A percentile compares a stretch with the other conserved stretches of the same genome.
Evolutionary conservation across 768 basidiomycete species (phyloP).

Genomic region (Serendipita sp.): DNA sequence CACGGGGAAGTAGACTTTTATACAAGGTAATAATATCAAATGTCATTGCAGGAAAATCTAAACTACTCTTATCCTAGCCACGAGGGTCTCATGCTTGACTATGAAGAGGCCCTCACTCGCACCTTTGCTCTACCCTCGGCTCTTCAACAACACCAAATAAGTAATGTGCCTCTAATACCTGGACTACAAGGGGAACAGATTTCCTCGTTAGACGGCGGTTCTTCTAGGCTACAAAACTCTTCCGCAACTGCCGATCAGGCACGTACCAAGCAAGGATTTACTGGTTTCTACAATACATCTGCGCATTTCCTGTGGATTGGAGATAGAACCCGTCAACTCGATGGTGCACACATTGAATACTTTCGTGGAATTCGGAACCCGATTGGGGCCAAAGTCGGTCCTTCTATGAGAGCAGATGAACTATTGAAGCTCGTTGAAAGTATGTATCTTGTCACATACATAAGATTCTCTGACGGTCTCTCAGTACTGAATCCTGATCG

Average conservation of each 20-base stretch:
- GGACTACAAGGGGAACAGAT: background rate
- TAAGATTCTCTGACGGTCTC: background rate
- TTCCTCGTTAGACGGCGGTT: background rate
- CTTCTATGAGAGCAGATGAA: constrained; percentile 66
- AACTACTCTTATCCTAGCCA: constrained; percentile 33
- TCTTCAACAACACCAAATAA: constrained; percentile 12
- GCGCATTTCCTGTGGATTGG: constrained; percentile 97
- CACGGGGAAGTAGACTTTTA: constrained; percentile 87
- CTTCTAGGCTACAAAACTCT: background rate
- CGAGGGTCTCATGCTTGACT: constrained; percentile 83
- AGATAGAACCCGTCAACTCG: constrained; percentile 81
- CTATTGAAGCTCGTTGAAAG: constrained; percentile 58
- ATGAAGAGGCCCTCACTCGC: constrained; percentile 83
- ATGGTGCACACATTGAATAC: constrained; percentile 90
- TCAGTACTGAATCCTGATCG: constrained; percentile 76
- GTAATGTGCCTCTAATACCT: background rate
- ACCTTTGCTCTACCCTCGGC: constrained; percentile 29
- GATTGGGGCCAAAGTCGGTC: constrained; percentile 92
- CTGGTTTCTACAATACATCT: constrained; percentile 70
- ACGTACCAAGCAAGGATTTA: constrained; percentile 7
- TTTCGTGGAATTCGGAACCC: constrained; percentile 86
- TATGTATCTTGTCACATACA: constrained; percentile 22
- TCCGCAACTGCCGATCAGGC: background rate
- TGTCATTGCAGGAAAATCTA: background rate
- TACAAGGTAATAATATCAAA: constrained; percentile 44